Percentiles rank a stretch among this genome's conserved stretches.
These are phyloP conservation scores for Achaetomiella virescens DNA, from an alignment of 495 filamentous ascomycete species.

Conservation along the genomic window DNA sequence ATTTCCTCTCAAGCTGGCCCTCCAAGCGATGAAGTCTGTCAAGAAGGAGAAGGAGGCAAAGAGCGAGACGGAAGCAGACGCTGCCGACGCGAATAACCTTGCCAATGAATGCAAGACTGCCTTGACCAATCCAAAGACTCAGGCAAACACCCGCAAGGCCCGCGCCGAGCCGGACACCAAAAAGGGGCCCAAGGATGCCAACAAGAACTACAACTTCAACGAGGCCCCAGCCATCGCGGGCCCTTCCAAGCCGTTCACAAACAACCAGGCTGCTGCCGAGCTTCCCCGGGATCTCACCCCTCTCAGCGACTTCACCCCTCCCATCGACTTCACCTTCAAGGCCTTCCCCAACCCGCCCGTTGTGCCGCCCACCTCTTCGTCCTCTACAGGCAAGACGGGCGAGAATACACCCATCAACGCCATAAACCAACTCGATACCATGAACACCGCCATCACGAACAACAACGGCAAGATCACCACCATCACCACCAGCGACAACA, in stretches of 20 bases:
- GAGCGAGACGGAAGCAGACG: background rate
- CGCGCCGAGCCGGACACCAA: background rate
- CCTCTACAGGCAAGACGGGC: background rate
- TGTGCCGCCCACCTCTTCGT: too few relatives aligned
- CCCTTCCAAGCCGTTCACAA: background rate
- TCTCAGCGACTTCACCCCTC: background rate
- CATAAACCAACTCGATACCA: background rate
- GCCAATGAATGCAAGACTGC: background rate
- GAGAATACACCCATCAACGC: background rate
- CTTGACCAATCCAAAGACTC: background rate
- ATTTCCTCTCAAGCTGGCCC: background rate
- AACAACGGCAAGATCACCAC: background rate
- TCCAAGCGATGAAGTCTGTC: background rate
- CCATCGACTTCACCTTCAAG: constrained; percentile 1
- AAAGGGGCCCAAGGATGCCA: background rate
- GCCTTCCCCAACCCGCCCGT: background rate
- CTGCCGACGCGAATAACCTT: background rate
- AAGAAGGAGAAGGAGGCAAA: background rate
- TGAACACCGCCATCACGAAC: background rate
- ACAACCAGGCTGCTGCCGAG: background rate
- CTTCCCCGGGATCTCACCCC: background rate
- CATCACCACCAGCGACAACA: background rate
- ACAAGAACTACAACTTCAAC: background rate
- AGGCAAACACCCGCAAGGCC: constrained; percentile 2
- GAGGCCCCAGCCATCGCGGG: background rate